A percentile compares a stretch with the other conserved stretches of the same genome.
phyloP scores from a whole-genome alignment of 257 asterid genomes.

The Oldenlandia corymbosa region DNA sequence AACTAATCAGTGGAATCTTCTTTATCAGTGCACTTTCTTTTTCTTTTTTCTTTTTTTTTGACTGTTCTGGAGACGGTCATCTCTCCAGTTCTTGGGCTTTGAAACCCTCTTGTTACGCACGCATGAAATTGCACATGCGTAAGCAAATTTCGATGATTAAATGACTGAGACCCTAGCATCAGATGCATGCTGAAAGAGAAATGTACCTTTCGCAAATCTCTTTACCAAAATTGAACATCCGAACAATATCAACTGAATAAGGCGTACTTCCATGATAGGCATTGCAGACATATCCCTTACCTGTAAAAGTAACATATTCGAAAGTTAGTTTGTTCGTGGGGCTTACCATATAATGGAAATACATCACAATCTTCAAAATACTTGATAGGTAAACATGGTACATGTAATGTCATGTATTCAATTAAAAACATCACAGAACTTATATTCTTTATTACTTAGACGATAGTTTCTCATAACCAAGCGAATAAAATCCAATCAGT shows the following conservation, averaged over 20 bases:
- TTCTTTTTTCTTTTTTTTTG: too few species aligned
- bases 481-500: neutral
- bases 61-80: too few species aligned
- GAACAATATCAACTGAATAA: conserved; percentile 52
- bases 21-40: too few species aligned
- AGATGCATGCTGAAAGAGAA: conserved; percentile 4
- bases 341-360: neutral
- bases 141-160: neutral
- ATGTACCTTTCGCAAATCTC: conserved; percentile 71
- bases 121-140: neutral
- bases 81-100: too few species aligned
- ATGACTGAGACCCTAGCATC: neutral
- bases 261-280: conserved; percentile 55
- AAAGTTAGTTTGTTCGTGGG: neutral
- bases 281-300: conserved; percentile 87
- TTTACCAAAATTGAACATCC: conserved; percentile 83
- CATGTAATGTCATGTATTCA: neutral
- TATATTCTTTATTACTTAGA: neutral
- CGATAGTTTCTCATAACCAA: neutral
- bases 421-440: neutral
- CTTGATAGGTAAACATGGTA: neutral
- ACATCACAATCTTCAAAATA: neutral
- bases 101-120: too few species aligned
- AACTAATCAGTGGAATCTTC: neutral
- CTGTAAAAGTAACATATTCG: conserved; percentile 30